Base-by-base conservation (phyloP, 2,329 filamentous ascomycete species). In the Didymellaceae sp. region DNA sequence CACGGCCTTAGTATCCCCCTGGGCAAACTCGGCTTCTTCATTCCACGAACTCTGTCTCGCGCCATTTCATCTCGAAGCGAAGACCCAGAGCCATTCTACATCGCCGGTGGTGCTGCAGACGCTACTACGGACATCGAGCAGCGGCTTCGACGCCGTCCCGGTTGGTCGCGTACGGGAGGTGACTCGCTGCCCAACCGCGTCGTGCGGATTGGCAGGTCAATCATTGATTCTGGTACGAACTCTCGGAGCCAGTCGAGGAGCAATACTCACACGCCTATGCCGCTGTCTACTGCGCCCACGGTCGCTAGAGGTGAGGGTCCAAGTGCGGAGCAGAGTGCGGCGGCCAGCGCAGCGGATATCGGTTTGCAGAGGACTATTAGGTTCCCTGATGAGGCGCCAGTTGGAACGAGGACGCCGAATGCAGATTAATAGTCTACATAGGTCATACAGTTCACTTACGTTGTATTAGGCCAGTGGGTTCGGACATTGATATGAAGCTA, bases 1-100 rank as follows among this genome's bases (percentile, higher is more conserved):
- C 91, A 96, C 61, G 90, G 91, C 6, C 77, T 96, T 1, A 91
- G 86, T 40, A 90, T 96, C 11, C 91, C 91, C 0, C 71, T 94
- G 3, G 86, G 84, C 0, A 90, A 89, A 66, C 73, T 90, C 44
- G 77, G 78, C 1, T 69, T 79, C 59, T 83, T 86, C 52, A 77
- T 89, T 0, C 87, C 87, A 0, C 76, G 84, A 20, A 88, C 85
- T 0, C 70, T 90, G 16, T 86, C 84, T 5, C 75, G 75, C 22
- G 79, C 77, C 20, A 45, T 73, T 1, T 72, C 66, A 2, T 52
- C 57, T 6, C 46, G 53, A 7, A 53, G 46, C 10, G 48, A 37
- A 8, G 54, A 62, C 5, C 61, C 63, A 1, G 60, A 54, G 33
- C 61, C 72, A 4, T 73, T 74, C 50, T 65, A 72, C 17, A 44